Evolutionary conservation across 495 filamentous ascomycete species (phyloP).

Genomic region (Filosporella fistucella): DNA sequence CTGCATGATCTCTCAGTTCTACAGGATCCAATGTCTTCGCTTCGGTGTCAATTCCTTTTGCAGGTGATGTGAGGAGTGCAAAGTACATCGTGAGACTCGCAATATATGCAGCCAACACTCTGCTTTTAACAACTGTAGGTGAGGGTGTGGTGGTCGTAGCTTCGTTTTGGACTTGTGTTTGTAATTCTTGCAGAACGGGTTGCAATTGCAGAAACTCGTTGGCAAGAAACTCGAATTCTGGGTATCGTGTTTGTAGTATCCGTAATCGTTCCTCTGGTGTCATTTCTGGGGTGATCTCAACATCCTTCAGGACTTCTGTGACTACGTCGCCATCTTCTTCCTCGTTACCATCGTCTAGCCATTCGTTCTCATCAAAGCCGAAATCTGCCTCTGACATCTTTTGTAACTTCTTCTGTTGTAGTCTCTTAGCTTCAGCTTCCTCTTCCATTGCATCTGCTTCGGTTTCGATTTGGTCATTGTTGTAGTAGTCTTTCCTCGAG

Average conservation of each 20-base stretch:
- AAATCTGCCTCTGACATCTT: slow-evolving; percentile 88
- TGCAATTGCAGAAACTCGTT: slow-evolving; percentile 76
- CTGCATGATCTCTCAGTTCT: slow-evolving; percentile 77
- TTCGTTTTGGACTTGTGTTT: slow-evolving; percentile 42
- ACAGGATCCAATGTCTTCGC: slow-evolving; percentile 52
- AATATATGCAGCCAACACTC: slow-evolving; percentile 77
- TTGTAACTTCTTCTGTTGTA: slow-evolving; percentile 85
- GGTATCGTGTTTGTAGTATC: slow-evolving; percentile 75
- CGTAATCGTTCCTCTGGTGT: slow-evolving; percentile 66
- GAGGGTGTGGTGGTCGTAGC: slow-evolving; percentile 44
- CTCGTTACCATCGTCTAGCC: slow-evolving; percentile 35
- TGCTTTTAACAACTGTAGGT: slow-evolving; percentile 58
- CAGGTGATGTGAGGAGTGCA: slow-evolving; percentile 74
- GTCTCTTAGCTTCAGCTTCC: slow-evolving; percentile 77
- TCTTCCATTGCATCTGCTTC: slow-evolving; percentile 90
- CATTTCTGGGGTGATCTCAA: slow-evolving; percentile 79
- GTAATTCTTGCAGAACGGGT: slow-evolving; percentile 51
- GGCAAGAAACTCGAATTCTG: slow-evolving; percentile 82
- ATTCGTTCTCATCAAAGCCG: slow-evolving; percentile 68
- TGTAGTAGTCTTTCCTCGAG: slow-evolving; percentile 86
- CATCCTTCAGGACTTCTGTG: slow-evolving; percentile 76
- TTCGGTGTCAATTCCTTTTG: slow-evolving; percentile 39
- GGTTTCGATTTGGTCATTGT: slow-evolving; percentile 84
- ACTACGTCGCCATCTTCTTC: slow-evolving; percentile 55
- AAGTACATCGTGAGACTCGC: slow-evolving; percentile 90